Evolutionary conservation across 2,329 filamentous ascomycete genomes (phyloP).

Genomic region (Colletotrichum gigasporum): DNA sequence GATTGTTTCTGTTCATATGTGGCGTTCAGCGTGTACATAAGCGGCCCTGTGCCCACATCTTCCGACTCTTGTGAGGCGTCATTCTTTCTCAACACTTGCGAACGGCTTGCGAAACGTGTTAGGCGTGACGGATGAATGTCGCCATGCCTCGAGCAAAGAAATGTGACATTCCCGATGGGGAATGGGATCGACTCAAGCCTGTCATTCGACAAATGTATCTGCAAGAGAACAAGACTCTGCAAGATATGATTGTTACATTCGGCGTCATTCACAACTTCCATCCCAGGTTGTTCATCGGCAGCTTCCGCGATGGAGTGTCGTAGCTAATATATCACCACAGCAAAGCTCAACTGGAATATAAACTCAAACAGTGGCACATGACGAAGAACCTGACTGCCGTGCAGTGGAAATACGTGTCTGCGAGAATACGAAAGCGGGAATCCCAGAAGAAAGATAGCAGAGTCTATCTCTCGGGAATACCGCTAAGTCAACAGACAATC

Average conservation of each 20-base stretch:
- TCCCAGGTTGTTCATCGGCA: not conserved
- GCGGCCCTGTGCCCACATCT: no score
- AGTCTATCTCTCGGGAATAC: not conserved
- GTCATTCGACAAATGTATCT: not conserved
- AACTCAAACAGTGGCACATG: constrained; percentile 2
- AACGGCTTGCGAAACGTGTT: no score
- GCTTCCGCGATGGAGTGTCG: accelerated
- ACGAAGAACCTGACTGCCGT: not conserved
- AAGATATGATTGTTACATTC: not conserved
- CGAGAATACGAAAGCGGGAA: not conserved
- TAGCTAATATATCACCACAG: not conserved
- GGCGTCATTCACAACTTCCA: not conserved
- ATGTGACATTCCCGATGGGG: not conserved
- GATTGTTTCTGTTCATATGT: no score
- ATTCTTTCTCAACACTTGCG: no score
- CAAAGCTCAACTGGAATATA: constrained; percentile 2
- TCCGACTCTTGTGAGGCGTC: no score
- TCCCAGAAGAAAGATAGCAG: not conserved
- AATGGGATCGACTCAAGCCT: not conserved
- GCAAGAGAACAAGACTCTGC: not conserved
- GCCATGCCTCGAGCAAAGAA: not conserved
- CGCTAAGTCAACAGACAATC: accelerated
- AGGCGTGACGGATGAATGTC: no score
- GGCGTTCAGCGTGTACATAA: no score
- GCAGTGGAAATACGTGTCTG: not conserved